Percentiles rank a stretch among this genome's conserved stretches.
Conservation (phyloP, 2,329 filamentous ascomycete genomes). For the Calonectria crousiana region DNA sequence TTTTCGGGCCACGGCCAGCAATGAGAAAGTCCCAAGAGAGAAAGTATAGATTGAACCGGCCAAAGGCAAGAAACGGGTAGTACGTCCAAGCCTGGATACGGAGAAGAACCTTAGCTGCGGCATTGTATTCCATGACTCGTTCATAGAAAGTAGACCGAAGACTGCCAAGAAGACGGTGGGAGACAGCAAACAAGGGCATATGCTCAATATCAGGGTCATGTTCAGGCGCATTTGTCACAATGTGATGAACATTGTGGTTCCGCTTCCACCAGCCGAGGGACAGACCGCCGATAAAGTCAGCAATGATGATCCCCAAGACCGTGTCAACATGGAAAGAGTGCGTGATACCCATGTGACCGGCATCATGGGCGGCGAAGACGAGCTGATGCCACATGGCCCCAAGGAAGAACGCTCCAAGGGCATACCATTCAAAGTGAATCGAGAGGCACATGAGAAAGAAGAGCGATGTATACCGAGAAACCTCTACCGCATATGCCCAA, state of each 20-base stretch:
- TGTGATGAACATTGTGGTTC: constrained; percentile 96
- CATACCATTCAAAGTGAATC: constrained; percentile 75
- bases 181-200: constrained; percentile 89
- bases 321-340: constrained; percentile 88
- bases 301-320: constrained; percentile 88
- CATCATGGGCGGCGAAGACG: constrained; percentile 93
- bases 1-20: constrained; percentile 75
- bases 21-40: constrained; percentile 85
- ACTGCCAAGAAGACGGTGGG: constrained; percentile 80
- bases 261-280: constrained; percentile 98
- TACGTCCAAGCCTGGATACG: constrained; percentile 85
- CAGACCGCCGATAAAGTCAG: constrained; percentile 89
- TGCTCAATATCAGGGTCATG: constrained; percentile 97
- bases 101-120: constrained; percentile 76
- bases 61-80: constrained; percentile 83
- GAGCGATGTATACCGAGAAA: constrained; percentile 75
- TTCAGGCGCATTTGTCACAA: constrained; percentile 94
- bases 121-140: constrained; percentile 82
- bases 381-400: constrained; percentile 95
- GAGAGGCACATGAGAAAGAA: constrained; percentile 72
- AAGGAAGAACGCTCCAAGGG: constrained; percentile 77
- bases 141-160: constrained; percentile 88
- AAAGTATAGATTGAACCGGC: constrained; percentile 88
- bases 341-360: constrained; percentile 97
- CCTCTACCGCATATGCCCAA: constrained; percentile 81